phyloP scores from a whole-genome alignment of 345 rosid species.

The Heritiera fomes region DNA sequence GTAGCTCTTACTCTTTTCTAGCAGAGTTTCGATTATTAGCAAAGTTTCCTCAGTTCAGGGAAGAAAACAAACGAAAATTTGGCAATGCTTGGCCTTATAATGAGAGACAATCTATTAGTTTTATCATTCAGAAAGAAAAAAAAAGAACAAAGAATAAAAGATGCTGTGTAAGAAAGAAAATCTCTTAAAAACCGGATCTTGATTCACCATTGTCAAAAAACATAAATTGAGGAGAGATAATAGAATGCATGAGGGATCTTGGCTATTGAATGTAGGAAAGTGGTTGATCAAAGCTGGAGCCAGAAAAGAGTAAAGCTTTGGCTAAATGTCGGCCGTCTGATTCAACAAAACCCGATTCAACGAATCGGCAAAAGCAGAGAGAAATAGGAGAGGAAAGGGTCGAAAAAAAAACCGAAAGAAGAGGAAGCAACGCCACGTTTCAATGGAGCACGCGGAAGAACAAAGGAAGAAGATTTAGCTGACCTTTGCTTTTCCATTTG shows the following conservation, averaged over 20 bases:
- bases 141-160: background rate
- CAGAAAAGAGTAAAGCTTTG: background rate
- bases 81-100: too few relatives aligned
- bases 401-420: slow-evolving; percentile 14
- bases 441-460: slow-evolving; percentile 6
- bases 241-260: background rate
- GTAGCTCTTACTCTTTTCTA: background rate
- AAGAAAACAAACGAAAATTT: too few relatives aligned
- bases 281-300: background rate
- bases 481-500: background rate
- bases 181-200: slow-evolving; percentile 8
- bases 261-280: background rate
- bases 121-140: background rate
- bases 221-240: background rate
- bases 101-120: too few relatives aligned
- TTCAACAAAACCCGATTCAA: background rate
- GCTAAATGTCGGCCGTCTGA: background rate
- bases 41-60: too few relatives aligned
- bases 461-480: background rate
- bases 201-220: background rate
- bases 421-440: slow-evolving; percentile 33
- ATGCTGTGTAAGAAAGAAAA: background rate
- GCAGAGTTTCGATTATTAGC: too few relatives aligned
- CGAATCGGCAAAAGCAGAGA: background rate
- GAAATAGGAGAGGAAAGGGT: background rate